Evolutionary conservation across 1,284 basidiomycete genomes (phyloP), one percentile per base, ranked within the genome.

Genomic region (Rhodotorula sp.): DNA sequence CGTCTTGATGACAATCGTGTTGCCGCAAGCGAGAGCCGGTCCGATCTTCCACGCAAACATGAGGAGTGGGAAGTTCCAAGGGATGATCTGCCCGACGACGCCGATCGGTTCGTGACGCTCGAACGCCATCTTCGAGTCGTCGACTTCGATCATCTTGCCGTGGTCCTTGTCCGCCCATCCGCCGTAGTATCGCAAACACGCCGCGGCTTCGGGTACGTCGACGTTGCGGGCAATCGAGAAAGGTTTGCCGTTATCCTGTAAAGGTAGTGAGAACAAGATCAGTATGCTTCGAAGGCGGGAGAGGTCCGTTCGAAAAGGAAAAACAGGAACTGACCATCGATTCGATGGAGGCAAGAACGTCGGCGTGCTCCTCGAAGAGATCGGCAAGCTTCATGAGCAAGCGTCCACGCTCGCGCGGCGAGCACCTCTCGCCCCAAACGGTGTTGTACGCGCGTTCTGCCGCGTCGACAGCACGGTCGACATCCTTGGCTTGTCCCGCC

Each of bases 81-180:
- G 89, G 76, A 93, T 91, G 80, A 94, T 93, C 29, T 60, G 58
- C 7, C 58, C 92, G 77, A 90, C 93, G 69, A 97, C 93, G 76
- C 95, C 95, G 76, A 96, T 89, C 24, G 95, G 94, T 82, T 98
- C 95, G 80, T 95, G 93, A 45, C 88, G 85, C 22, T 91, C 91
- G 82, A 91, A 94, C 7, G 84, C 85, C 69, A 93, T 83, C 81
- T 91, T 92, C 65, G 78, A 82, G 78, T 89, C 86, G 72, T 84
- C 83, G 58, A 88, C 90, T 86, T 86, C 92, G 77, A 93, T 89
- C 65, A 86, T 86, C 80, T 92, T 87, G 26, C 94, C 93, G 62
- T 86, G 83, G 76, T 92, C 85, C 85, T 95, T 96, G 85, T 96
- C 93, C 14, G 66, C 64, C 80, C 80, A 81, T 58, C 81, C 80